phyloP scores from a whole-genome alignment of 768 basidiomycete genomes.

The Pleurotus giganteus region DNA sequence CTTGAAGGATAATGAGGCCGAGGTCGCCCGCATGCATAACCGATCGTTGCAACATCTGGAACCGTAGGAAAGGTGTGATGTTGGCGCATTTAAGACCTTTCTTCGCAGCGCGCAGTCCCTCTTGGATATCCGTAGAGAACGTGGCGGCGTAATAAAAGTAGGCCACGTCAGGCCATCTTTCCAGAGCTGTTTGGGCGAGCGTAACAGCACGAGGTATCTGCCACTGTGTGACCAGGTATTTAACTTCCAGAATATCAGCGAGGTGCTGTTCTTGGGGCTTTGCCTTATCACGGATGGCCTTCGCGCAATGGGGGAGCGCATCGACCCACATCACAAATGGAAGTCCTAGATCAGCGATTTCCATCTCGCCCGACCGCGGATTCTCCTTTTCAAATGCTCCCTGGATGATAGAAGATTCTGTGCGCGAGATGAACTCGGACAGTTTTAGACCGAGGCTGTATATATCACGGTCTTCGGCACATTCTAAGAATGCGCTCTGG shows the following conservation, averaged over 20 bases:
- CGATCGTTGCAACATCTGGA: constrained; percentile 58
- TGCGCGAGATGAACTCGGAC: constrained; percentile 47
- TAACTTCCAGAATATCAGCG: constrained; percentile 67
- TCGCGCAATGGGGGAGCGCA: constrained; percentile 57
- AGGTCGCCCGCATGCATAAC: constrained; percentile 59
- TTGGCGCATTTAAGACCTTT: constrained; percentile 60
- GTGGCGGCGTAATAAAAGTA: constrained; percentile 67
- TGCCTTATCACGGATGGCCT: constrained; percentile 47
- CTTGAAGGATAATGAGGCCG: constrained; percentile 47
- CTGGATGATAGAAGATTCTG: constrained; percentile 62
- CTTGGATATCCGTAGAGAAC: constrained; percentile 42
- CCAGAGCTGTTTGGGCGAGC: constrained; percentile 43
- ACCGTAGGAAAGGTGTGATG: constrained; percentile 53
- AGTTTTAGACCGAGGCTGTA: constrained; percentile 49
- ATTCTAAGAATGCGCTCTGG: constrained; percentile 52
- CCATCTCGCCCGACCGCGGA: constrained; percentile 37
- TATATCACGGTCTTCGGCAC: constrained; percentile 45
- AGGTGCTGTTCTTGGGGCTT: constrained; percentile 41
- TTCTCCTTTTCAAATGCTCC: constrained; percentile 50
- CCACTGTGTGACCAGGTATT: constrained; percentile 49
- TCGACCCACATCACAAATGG: constrained; percentile 62
- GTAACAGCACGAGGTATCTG: constrained; percentile 47
- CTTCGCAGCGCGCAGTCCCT: constrained; percentile 62
- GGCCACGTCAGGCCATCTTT: constrained; percentile 55
- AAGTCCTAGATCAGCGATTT: constrained; percentile 45